Base-by-base conservation (phyloP, 2,329 filamentous ascomycete genomes). In the Eutypella sp. region DNA sequence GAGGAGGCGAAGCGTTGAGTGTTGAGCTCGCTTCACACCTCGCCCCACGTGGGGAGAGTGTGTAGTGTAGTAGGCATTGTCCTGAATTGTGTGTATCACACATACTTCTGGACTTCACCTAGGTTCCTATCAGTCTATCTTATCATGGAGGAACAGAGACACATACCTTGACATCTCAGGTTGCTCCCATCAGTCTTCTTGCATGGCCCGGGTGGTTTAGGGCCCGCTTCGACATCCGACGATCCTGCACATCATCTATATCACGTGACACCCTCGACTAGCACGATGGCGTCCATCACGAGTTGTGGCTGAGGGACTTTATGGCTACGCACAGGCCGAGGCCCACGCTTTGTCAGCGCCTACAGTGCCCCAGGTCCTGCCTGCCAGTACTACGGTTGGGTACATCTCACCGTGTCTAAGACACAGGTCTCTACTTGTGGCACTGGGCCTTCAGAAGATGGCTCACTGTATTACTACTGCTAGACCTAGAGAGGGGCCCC, bases 251-350 rank as follows among this genome's bases (percentile, higher is more conserved):
- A 54, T 57, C 44, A 48, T 55, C 41, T 44, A 48, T 49, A 55
- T 63, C 63, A 66, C 63, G 59, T 65, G 63, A 66, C 51, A 44
- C 41, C 48, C 48, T 51, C 44, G 42, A 48, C 54, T 47, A 47
- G 52, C 50, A 53, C 51, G 42, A 51, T 48, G 48, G 47, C 39
- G 43, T 45, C 50, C 42, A 45, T 45, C 49, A 52, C 47, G 39
- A 45, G 39, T 40, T 48, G 46, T 46, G 48, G 47, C 51, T 55
- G 57, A 48, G 49, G 51, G 36, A 47, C 42, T 42, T 44, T 37
- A 46, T 42, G 48, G 31, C 46, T 23, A 46, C 47, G 49, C 50
- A 54, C 55, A 52, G 47, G 46, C 45, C 24, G 29, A n/a, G 29
- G 45, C 51, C 44, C 34, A 46, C 50, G 45, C 39, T 46, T 45